Base-by-base conservation (phyloP, 176 grass and related monocot genomes). In the Panicum miliaceum region DNA sequence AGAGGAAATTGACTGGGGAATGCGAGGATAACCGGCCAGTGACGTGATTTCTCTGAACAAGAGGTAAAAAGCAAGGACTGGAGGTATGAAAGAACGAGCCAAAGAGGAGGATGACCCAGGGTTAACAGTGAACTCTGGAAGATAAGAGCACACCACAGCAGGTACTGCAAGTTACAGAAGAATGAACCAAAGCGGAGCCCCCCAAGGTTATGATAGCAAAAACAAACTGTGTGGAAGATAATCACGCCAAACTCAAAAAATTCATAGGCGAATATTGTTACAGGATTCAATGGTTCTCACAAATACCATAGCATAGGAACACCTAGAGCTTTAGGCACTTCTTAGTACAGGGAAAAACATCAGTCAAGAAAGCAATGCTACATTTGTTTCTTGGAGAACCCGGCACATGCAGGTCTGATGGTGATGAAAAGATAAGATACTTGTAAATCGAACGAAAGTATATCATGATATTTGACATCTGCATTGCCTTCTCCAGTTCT, bases 11-110 rank as follows among this genome's bases (percentile, higher is more conserved):
- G 29, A 73, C 74, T 57, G 84, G 43, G 0, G 81, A 73, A 83
- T 79, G 86, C 45, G 38, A 65, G 50, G 74, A 73, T 84, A 73
- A 56, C 71, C 37, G 52, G 36, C 26, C 14, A 54, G 47, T 79
- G 65, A 57, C 23, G 25, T 38, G 56, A 56, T 71, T 80, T 82
- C 45, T 71, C 78, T 29, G 38, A 64, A 58, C 63, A 75, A 81
- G 51, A 62, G 54, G 61, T 37, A 54, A 69, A 69, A 19, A 69
- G 38, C 12, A 69, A 69, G 38, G 22, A 69, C 19, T 42, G 35
- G 6, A 68, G 35, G 38, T 69, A 69, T n/a, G 38, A 69, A 41
- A 42, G 4, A 69, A 40, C 6, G 66, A n/a, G 5, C 11, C 67
- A 10, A 43, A 25, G 67, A 68, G 8, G 35, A 68, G 29, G 32